Evolutionary conservation across 2,329 filamentous ascomycete genomes (phyloP).

Genomic region (Colletotrichum gigasporum): DNA sequence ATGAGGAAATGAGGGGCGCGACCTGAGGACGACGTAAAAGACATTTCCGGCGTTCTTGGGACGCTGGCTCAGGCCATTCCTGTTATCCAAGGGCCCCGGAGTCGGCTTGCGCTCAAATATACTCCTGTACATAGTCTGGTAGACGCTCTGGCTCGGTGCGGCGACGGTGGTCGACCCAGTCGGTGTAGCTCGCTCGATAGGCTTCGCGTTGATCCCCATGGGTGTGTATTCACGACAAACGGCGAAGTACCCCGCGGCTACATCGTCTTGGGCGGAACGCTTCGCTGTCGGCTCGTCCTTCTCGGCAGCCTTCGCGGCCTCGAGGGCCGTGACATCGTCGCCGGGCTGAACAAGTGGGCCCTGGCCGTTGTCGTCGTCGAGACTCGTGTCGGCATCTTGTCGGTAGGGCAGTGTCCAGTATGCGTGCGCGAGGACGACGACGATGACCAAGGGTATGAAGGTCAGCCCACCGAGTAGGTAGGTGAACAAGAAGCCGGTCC

Average conservation of each 20-base stretch:
- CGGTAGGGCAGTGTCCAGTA: constrained; percentile 73
- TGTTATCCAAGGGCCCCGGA: constrained; percentile 57
- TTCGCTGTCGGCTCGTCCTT: constrained; percentile 67
- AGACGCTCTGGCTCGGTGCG: constrained; percentile 89
- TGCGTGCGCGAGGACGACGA: constrained; percentile 69
- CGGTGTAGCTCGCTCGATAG: constrained; percentile 85
- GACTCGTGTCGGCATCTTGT: constrained; percentile 46
- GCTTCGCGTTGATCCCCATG: constrained; percentile 91
- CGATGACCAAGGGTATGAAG: constrained; percentile 79
- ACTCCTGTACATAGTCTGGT: constrained; percentile 97
- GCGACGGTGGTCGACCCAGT: constrained; percentile 79
- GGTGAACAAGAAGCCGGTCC: constrained; percentile 71
- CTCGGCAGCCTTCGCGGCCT: constrained; percentile 63
- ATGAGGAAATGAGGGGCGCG: constrained; percentile 35
- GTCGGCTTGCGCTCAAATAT: constrained; percentile 84
- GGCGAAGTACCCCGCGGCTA: constrained; percentile 93
- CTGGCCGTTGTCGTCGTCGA: constrained; percentile 42
- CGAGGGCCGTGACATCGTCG: constrained; percentile 73
- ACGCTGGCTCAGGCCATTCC: constrained; percentile 58
- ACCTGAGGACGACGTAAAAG: constrained; percentile 92
- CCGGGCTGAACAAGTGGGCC: constrained; percentile 60
- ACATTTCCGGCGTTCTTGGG: constrained; percentile 81
- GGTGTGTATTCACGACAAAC: constrained; percentile 93
- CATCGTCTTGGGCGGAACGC: constrained; percentile 71
- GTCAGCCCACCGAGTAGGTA: constrained; percentile 91